These are phyloP conservation scores for Pittosporum tobira DNA, from an alignment of 129 eudicot genomes.

Conservation along the genomic window DNA sequence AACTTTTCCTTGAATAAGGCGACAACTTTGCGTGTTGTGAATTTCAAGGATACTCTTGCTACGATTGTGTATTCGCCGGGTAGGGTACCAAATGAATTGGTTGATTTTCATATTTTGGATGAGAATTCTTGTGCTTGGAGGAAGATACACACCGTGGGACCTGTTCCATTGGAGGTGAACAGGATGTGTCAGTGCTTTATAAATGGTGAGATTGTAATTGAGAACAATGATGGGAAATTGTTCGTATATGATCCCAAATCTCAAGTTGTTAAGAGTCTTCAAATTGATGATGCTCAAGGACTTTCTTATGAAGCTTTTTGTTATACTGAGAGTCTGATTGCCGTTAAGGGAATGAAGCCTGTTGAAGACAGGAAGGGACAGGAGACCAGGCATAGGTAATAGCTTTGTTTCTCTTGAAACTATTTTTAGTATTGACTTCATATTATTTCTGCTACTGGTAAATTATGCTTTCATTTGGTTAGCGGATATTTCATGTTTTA, in stretches of 20 bases:
- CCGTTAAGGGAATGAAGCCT: neutral
- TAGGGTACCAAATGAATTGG: neutral
- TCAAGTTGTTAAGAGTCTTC: neutral
- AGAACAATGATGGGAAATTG: neutral
- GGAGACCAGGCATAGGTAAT: neutral
- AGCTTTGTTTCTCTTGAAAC: too few species aligned
- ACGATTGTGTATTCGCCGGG: neutral
- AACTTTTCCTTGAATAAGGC: neutral
- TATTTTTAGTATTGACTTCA: too few species aligned
- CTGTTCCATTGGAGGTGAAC: neutral
- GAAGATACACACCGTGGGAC: neutral
- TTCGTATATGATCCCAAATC: neutral
- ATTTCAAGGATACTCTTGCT: neutral
- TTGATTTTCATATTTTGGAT: neutral
- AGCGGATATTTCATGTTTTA: too few species aligned
- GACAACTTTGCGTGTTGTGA: neutral
- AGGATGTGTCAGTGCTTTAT: neutral
- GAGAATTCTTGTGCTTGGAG: neutral
- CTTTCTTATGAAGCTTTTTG: neutral
- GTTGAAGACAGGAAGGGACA: neutral
- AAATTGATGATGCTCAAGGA: neutral
- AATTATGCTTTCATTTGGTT: too few species aligned
- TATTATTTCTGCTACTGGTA: too few species aligned
- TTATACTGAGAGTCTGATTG: neutral
- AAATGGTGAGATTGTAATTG: neutral